Base-by-base conservation (phyloP, 2,329 filamentous ascomycete genomes). In the Alternaria novae-zelandiae region DNA sequence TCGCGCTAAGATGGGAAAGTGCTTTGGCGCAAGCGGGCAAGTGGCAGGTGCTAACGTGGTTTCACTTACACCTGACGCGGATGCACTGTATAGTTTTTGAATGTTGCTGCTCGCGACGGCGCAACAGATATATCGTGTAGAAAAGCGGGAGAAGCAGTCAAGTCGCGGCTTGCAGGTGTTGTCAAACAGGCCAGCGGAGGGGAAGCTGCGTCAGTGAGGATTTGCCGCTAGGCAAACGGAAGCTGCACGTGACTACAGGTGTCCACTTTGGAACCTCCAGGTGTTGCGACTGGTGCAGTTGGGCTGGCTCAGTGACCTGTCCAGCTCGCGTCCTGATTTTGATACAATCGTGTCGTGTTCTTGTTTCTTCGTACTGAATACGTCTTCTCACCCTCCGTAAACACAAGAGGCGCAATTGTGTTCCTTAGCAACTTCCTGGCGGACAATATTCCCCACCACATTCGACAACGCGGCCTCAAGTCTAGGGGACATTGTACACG, bases 181-280 rank as follows among this genome's bases (percentile, higher is more conserved):
- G 41, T 49, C 23, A 46, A 41, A 51, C 15, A 10, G 12, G 26
- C 49, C 13, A 28, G 36, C 41, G 54, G 41, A 57, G 41, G 54
- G 51, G 63, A 51, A 64, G 65, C 62, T 65, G 55, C 54, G 63
- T 64, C 61, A 60, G 60, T 59, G 64, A 56, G 59, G 59, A 53
- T 47, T 53, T 17, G 36, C 44, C 57, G 50, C 59, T 68, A 73
- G 68, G 66, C 65, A 67, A 57, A 57, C 50, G 46, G 54, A 23
- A 30, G 25, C 28, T 58, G 54, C 70, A 72, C 69, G 70, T 72
- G 70, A 70, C 60, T 46, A 54, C 53, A 66, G 32, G 67, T 64
- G 66, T 73, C 70, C 70, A 73, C 69, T 65, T 36, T 65, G 47
- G 69, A 68, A 69, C 68, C 66, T 66, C 67, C 65, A 69, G 61